A percentile compares a stretch with the other conserved stretches of the same genome.
Evolutionary conservation across 306 rosid genomes (phyloP).

Genomic region (Lithocarpus polystachyus): DNA sequence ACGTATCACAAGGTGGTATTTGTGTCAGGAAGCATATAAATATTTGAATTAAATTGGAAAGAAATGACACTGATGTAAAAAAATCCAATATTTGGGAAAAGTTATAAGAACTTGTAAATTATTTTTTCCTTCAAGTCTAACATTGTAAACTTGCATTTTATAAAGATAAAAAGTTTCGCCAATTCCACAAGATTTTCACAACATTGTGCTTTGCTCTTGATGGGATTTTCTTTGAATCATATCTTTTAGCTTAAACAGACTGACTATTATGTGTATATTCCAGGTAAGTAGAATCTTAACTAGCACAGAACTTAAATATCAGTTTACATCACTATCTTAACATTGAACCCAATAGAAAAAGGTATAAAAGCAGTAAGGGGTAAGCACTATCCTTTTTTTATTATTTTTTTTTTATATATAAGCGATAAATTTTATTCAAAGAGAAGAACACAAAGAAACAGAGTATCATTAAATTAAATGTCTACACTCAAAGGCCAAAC

Average conservation of each 20-base stretch:
- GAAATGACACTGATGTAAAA: background rate
- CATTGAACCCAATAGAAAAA: background rate
- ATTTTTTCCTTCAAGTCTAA: too few relatives aligned
- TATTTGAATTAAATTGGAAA: background rate
- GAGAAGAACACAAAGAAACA: background rate
- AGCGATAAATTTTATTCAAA: too few relatives aligned
- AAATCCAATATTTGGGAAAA: background rate
- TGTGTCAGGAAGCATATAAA: background rate
- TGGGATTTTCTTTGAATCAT: background rate
- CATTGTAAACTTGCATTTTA: background rate
- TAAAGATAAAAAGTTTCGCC: background rate
- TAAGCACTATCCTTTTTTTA: background rate
- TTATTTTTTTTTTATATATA: too few relatives aligned
- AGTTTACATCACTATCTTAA: background rate
- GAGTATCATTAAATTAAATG: background rate
- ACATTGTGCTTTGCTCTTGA: background rate
- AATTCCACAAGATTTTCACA: background rate
- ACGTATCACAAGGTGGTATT: background rate
- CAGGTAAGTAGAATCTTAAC: background rate
- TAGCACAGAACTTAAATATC: background rate
- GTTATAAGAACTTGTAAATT: background rate
- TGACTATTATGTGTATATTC: background rate
- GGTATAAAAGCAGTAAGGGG: background rate
- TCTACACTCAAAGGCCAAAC: background rate
- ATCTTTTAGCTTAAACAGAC: background rate